Percentiles rank a stretch among this genome's conserved stretches.
Conservation (phyloP, 805 yeast species). For the Tetrapisispora nanseiensis region DNA sequence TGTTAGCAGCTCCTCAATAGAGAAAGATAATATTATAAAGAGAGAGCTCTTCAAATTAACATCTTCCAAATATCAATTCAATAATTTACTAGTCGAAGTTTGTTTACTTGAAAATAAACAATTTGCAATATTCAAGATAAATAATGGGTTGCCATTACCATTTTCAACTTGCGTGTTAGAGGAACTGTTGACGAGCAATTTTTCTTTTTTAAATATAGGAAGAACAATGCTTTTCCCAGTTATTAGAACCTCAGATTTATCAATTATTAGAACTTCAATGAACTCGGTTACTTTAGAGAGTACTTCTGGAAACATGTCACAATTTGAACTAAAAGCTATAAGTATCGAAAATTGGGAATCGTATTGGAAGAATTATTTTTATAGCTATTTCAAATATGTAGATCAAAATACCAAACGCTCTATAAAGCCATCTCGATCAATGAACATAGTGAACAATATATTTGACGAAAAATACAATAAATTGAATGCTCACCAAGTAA, state of each 20-base stretch:
- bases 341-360: conserved; percentile 21
- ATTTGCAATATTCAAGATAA: conserved; percentile 21
- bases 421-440: conserved; percentile 2
- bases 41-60: conserved; percentile 18
- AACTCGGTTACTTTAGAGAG: conserved; percentile 14
- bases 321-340: conserved; percentile 13
- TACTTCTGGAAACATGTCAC: conserved; percentile 15
- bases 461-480: neutral
- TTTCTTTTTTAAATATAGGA: conserved; percentile 13
- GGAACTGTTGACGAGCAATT: conserved; percentile 8
- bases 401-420: conserved; percentile 5
- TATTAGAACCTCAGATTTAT: conserved; percentile 17
- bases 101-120: conserved; percentile 19
- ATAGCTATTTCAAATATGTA: conserved; percentile 7
- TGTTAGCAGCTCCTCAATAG: conserved; percentile 14
- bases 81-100: conserved; percentile 17
- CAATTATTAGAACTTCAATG: conserved; percentile 5
- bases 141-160: conserved; percentile 13
- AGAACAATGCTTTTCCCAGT: conserved; percentile 22
- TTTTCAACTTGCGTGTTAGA: conserved; percentile 6
- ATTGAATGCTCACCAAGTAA: neutral
- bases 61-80: conserved; percentile 10
- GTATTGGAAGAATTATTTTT: conserved; percentile 15
- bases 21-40: conserved; percentile 9
- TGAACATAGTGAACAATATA: neutral